Evolutionary conservation across 2,329 filamentous ascomycete species (phyloP), one percentile per base, ranked within the genome.

Genomic region (Neurospora crassa): DNA sequence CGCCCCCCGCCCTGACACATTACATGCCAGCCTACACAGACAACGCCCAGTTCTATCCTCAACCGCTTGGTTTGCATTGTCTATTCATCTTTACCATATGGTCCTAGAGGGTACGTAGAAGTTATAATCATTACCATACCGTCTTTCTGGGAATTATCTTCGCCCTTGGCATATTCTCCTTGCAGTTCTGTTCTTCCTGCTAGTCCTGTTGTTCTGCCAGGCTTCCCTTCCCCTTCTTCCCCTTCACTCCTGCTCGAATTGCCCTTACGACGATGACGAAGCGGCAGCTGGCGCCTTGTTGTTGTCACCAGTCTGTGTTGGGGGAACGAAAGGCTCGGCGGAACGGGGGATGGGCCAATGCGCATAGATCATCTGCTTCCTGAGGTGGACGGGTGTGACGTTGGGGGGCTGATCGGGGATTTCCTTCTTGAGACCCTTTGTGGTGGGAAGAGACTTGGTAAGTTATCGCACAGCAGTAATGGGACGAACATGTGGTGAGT

Each of bases 321-420:
- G 53, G 53, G 79, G 74, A 29, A 79, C 73, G 68, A 79, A 80
- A 3, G 77, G 77, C 75, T 77, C 74, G 53, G 75, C 74, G 68
- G 71, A 73, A 42, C 69, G 70, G 47, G 75, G 75, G 53, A 79
- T 78, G 68, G 75, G 72, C 68, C 75, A 75, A 75, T 89, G 87
- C 72, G 87, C 84, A 78, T 88, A 88, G 79, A 89, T 88, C 81
- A 89, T 88, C 78, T 83, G 84, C 77, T 87, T 85, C 78, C 91
- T 87, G 76, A 93, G 86, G 80, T 95, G 91, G 75, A 96, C 89
- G 69, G 92, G 92, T 40, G 86, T 89, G 77, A 89, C 87, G 78
- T 89, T 87, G 79, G 87, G 85, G 73, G 91, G 91, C 75, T 91
- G 85, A 75, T 92, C 90, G 73, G 92, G 92, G 75, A 96, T 90